Conservation (phyloP, 2,329 filamentous ascomycete species). For the Scedosporium minutisporum region DNA sequence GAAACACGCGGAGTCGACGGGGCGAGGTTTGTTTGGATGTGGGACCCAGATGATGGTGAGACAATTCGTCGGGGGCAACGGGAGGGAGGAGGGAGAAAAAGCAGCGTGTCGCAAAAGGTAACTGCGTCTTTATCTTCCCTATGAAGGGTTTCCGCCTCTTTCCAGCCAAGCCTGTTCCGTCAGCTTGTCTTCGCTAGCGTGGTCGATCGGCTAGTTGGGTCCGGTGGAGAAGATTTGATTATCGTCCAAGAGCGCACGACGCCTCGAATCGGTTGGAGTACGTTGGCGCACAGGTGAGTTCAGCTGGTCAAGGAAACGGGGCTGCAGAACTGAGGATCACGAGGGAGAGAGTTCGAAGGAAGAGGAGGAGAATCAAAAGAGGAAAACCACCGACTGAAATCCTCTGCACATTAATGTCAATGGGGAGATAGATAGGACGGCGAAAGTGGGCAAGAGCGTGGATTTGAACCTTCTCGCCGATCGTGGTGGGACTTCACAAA, state of each 20-base stretch:
- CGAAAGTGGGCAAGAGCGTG: neutral
- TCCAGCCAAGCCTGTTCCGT: neutral
- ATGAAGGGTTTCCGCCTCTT: neutral
- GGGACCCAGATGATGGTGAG: neutral
- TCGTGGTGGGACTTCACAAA: neutral
- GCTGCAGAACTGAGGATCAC: neutral
- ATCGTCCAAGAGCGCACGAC: neutral
- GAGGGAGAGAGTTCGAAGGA: neutral
- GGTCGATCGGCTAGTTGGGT: neutral
- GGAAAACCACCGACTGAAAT: neutral
- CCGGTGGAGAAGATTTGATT: neutral
- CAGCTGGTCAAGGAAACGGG: neutral
- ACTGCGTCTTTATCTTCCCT: neutral
- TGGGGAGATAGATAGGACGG: neutral
- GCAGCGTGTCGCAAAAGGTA: neutral
- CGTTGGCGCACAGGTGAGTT: neutral
- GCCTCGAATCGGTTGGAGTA: neutral
- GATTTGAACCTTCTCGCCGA: neutral
- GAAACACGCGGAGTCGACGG: too few species aligned
- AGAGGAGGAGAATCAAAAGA: neutral
- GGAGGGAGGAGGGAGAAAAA: neutral
- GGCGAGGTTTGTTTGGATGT: neutral
- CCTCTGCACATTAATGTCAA: neutral
- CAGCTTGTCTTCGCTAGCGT: neutral
- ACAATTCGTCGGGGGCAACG: neutral